Percentiles rank a stretch among this genome's conserved stretches.
phyloP scores from a whole-genome alignment of 345 rosid genomes.

The Pistacia integerrima region DNA sequence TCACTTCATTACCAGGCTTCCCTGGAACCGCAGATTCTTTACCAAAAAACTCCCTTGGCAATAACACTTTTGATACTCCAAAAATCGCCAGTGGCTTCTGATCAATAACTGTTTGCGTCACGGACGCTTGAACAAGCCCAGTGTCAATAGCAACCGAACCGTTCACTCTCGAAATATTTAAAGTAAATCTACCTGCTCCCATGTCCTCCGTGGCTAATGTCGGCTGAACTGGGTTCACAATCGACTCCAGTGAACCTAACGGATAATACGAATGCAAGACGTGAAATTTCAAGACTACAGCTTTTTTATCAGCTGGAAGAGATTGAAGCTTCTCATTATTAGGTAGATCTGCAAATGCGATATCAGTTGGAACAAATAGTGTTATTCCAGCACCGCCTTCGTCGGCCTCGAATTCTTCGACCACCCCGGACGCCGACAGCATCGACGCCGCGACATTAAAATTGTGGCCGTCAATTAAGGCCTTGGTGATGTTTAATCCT shows the following conservation, averaged over 20 bases:
- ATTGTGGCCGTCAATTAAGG: constrained; percentile 75
- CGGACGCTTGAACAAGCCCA: constrained; percentile 76
- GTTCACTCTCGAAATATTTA: constrained; percentile 79
- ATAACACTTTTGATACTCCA: constrained; percentile 79
- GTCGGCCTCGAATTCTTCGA: constrained; percentile 66
- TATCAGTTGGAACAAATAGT: constrained; percentile 82
- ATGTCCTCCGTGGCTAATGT: constrained; percentile 81
- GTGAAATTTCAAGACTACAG: constrained; percentile 71
- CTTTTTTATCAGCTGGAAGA: constrained; percentile 68
- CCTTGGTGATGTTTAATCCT: constrained; percentile 72
- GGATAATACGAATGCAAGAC: constrained; percentile 93
- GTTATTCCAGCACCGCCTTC: constrained; percentile 93
- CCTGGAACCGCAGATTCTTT: constrained; percentile 32
- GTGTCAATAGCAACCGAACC: constrained; percentile 78
- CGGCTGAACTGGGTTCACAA: constrained; percentile 89
- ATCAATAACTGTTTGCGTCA: constrained; percentile 84
- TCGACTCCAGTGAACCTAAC: constrained; percentile 82
- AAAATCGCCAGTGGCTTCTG: constrained; percentile 89
- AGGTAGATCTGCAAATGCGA: constrained; percentile 77
- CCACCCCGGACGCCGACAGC: constrained; percentile 81
- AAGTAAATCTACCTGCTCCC: constrained; percentile 80
- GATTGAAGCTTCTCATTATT: constrained; percentile 63
- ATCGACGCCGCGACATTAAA: constrained; percentile 85
- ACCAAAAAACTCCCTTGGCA: constrained; percentile 75
- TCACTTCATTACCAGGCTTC: constrained; percentile 35